Percentiles rank a stretch among this genome's conserved stretches.
phyloP scores from a whole-genome alignment of 2,329 filamentous ascomycete species.

The Alternaria consortialis region DNA sequence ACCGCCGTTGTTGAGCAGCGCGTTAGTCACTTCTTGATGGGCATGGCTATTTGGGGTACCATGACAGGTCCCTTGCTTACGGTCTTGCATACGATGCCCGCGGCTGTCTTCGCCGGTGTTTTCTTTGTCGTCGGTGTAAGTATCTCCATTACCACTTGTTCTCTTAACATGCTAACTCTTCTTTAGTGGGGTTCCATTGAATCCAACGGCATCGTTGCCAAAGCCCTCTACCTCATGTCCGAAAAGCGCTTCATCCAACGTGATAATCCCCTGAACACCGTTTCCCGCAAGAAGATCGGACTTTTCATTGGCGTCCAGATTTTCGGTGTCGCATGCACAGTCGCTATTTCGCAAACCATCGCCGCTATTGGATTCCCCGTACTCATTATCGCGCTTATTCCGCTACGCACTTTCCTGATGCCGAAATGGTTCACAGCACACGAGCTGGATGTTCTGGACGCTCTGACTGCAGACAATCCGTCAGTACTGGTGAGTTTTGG shows the following conservation, averaged over 20 bases:
- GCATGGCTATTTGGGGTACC: slow-evolving; percentile 61
- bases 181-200: slow-evolving; percentile 53
- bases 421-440: slow-evolving; percentile 60
- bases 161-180: neutral
- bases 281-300: slow-evolving; percentile 57
- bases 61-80: slow-evolving; percentile 63
- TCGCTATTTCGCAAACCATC: slow-evolving; percentile 66
- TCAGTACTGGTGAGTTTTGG: slow-evolving; percentile 63
- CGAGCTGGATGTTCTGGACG: slow-evolving; percentile 61
- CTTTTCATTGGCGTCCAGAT: slow-evolving; percentile 61
- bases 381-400: slow-evolving; percentile 65
- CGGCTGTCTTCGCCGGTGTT: slow-evolving; percentile 61
- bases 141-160: neutral
- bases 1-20: slow-evolving; percentile 62
- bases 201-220: slow-evolving; percentile 61
- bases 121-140: slow-evolving; percentile 65
- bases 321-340: slow-evolving; percentile 58
- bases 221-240: slow-evolving; percentile 57
- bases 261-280: slow-evolving; percentile 55
- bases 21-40: slow-evolving; percentile 63
- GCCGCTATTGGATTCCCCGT: slow-evolving; percentile 67
- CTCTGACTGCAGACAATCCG: slow-evolving; percentile 61
- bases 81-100: slow-evolving; percentile 62
- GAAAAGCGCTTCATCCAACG: slow-evolving; percentile 60
- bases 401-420: slow-evolving; percentile 59